phyloP scores from a whole-genome alignment of 345 rosid genomes.

The Syzygium aqueum region DNA sequence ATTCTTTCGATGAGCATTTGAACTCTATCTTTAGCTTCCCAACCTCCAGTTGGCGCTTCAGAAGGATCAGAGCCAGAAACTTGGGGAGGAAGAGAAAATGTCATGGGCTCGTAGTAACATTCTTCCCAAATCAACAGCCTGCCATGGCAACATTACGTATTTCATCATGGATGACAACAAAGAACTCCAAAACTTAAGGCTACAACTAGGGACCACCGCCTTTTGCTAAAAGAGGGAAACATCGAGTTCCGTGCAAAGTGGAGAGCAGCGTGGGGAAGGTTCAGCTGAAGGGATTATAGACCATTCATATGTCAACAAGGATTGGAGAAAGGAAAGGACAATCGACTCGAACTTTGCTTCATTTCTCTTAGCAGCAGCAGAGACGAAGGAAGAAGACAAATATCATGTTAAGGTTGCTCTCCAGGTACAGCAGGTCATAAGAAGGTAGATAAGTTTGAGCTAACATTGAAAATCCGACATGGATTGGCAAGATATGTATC shows the following conservation, averaged over 20 bases:
- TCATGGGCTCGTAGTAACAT: constrained; percentile 37
- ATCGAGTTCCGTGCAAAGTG: not conserved
- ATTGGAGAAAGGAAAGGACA: not conserved
- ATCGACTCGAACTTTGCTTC: not conserved
- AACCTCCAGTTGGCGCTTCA: constrained; percentile 18
- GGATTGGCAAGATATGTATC: not conserved
- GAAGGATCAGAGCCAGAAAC: constrained; percentile 15
- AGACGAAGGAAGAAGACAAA: not conserved
- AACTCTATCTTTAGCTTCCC: constrained; percentile 28
- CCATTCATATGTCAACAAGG: not conserved
- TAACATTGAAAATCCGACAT: not conserved
- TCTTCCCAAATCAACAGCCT: constrained; percentile 97
- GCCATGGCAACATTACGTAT: not conserved
- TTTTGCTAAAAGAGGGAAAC: not conserved
- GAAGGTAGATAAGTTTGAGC: not conserved
- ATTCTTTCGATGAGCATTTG: constrained; percentile 54
- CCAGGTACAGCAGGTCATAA: not conserved
- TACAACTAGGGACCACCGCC: not conserved
- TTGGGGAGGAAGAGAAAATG: constrained; percentile 13
- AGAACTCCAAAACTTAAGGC: not conserved
- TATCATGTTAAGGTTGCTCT: not conserved
- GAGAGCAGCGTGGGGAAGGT: not conserved
- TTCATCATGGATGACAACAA: not conserved
- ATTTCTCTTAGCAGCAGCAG: not conserved
- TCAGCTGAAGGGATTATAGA: not conserved